Conservation (phyloP, 2,329 filamentous ascomycete genomes). For the Trichoderma sp. region DNA sequence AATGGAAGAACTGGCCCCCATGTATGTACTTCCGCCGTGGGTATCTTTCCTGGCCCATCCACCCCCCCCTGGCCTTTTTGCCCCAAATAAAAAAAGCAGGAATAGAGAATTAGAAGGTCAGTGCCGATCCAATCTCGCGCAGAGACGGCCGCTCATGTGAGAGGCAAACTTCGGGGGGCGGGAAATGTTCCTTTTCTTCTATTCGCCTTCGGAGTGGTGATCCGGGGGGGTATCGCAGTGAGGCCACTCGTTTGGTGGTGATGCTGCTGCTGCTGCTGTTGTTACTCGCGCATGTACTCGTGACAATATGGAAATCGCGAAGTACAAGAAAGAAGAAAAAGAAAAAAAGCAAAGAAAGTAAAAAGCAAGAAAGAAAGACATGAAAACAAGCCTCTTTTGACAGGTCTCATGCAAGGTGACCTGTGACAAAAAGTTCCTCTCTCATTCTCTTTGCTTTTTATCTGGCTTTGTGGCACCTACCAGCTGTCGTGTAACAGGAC, state of each 20-base stretch:
- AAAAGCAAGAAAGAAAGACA: neutral
- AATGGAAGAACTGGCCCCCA: neutral
- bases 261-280: neutral
- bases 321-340: neutral
- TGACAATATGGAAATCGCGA: neutral
- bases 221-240: neutral
- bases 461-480: neutral
- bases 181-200: too few species aligned
- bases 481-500: neutral
- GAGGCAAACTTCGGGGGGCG: neutral
- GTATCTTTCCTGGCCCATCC: neutral
- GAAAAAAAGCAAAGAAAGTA: neutral
- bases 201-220: neutral
- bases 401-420: slow-evolving; percentile 11
- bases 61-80: neutral
- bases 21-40: neutral
- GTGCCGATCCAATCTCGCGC: slow-evolving; percentile 28
- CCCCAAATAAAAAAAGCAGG: neutral
- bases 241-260: neutral
- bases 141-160: slow-evolving; percentile 27
- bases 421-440: neutral
- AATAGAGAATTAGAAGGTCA: slow-evolving; percentile 2
- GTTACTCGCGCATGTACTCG: neutral
- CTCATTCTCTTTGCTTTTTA: neutral
- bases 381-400: neutral